Evolutionary conservation across 2,329 filamentous ascomycete species (phyloP), one percentile per base, ranked within the genome.

Genomic region (Phialocephala subalpina): DNA sequence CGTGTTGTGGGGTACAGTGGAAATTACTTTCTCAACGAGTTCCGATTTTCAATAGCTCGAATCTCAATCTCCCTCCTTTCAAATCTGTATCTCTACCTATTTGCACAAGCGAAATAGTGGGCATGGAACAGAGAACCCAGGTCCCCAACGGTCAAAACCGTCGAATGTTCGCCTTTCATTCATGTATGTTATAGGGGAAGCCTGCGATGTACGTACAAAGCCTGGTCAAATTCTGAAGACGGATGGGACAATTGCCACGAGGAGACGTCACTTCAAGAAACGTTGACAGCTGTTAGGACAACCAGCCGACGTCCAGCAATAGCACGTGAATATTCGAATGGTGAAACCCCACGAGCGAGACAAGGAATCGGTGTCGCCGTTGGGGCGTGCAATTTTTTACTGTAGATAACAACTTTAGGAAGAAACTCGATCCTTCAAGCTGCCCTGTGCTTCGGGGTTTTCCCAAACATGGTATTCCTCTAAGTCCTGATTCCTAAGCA

Each of bases 381-480:
- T 49, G 27, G 27, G 25, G 14, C 49, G 16, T 53, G 49, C 25
- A 53, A 42, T 14, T 12, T 33, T 22, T 11, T 33, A 25, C 27
- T 53, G 49, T 25, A 53, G 18, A 25, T 14, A 22, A 29, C 49
- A 53, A 53, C 25, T 29, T 53, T 53, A 25, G 49, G 49, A 22
- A 42, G 45, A 22, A 53, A n/a, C 6, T 12, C 11, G 18, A 53
- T 53, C 49, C 49, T 53, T 53, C 49, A 14, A 12, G 11, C n/a
- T 53, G 49, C 49, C 25, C 49, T 53, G 45, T 49, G 45, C 45
- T 22, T n/a, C 20, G 20, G n/a, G n/a, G 9, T 49, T 49, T 49
- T 14, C 11, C n/a, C 45, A 22, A 49, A 49, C 11, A 11, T n/a
- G 45, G 45, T 22, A 49, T 25, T 25, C 20, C 45, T 22, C n/a